phyloP scores from a whole-genome alignment of 148 eudicot species.

The Rhododendron simsii region DNA sequence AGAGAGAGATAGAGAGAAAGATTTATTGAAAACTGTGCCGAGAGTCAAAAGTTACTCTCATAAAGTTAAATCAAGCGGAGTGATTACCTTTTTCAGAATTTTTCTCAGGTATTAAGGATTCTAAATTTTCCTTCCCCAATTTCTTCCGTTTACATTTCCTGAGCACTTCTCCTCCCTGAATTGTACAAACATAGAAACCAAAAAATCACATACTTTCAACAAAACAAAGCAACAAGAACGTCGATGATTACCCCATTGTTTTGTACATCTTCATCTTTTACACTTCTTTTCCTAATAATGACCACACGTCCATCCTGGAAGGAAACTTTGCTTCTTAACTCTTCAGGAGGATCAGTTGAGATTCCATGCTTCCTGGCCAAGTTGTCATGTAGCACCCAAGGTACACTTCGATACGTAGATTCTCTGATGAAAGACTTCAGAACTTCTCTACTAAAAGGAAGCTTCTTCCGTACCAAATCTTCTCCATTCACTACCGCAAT shows the following conservation, averaged over 20 bases:
- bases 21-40: too few species aligned
- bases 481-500: conserved; percentile 55
- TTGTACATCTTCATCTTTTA: conserved; percentile 36
- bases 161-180: conserved; percentile 28
- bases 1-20: too few species aligned
- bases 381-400: conserved; percentile 87
- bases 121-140: conserved; percentile 20
- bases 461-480: conserved; percentile 67
- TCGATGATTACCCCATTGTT: conserved; percentile 18
- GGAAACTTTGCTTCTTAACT: conserved; percentile 39
- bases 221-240: conserved; percentile 11
- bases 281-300: conserved; percentile 58
- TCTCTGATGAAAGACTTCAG: conserved; percentile 86
- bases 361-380: conserved; percentile 75
- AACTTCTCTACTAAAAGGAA: conserved; percentile 71
- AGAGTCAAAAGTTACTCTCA: too few species aligned
- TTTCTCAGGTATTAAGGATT: conserved; percentile 9
- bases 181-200: background rate
- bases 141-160: conserved; percentile 32
- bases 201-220: background rate
- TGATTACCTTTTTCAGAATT: conserved; percentile 8
- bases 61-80: too few species aligned
- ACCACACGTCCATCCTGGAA: conserved; percentile 57
- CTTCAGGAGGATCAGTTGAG: conserved; percentile 74
- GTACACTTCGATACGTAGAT: conserved; percentile 77